phyloP scores from a whole-genome alignment of 345 rosid genomes.

The rapeseed (Brassica napus) region Da-Ae NC_063440.1:14271001-14271500 shows the following conservation, averaged over 20 bases:
- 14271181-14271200: conserved; percentile 48
- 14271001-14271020: conserved; percentile 57
- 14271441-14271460: conserved; percentile 9
- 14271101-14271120: conserved; percentile 74
- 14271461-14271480: conserved; percentile 11
- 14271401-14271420: conserved; percentile 47
- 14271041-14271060: conserved; percentile 55
- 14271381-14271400: conserved; percentile 53
- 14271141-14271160: conserved; percentile 54
- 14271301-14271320: conserved; percentile 51
- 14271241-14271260: conserved; percentile 42
- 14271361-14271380: conserved; percentile 61
- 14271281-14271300: conserved; percentile 41
- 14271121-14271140: conserved; percentile 62
- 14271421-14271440: conserved; percentile 22
- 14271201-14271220: conserved; percentile 61
- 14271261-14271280: conserved; percentile 54
- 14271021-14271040: conserved; percentile 48
- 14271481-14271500: not conserved
- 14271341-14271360: conserved; percentile 57
- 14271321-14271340: conserved; percentile 41
- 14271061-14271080: conserved; percentile 61
- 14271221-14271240: conserved; percentile 63
- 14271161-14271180: conserved; percentile 51
- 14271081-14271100: conserved; percentile 45